A percentile compares a stretch with the other conserved stretches of the same genome.
phyloP scores from a whole-genome alignment of 2,329 filamentous ascomycete species.

The Coniochaeta sp. region DNA sequence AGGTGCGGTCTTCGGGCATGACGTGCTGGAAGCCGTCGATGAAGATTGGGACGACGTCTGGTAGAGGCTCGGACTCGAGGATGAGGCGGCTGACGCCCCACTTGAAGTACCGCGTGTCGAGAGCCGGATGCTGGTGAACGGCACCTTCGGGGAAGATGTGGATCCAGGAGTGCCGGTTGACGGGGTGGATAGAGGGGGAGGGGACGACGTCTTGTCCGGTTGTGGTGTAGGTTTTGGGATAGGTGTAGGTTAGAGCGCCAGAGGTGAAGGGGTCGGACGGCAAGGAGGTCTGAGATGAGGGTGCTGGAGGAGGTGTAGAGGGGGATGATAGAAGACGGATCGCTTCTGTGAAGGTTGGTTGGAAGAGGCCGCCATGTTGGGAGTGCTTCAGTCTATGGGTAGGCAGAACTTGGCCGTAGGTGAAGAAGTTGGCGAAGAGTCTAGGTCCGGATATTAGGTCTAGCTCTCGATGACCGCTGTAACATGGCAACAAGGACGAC shows the following conservation, averaged over 20 bases:
- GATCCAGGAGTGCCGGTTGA: slow-evolving; percentile 72
- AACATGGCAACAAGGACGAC: slow-evolving; percentile 13
- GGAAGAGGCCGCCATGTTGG: slow-evolving; percentile 74
- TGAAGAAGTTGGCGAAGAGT: slow-evolving; percentile 71
- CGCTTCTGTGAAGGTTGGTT: slow-evolving; percentile 80
- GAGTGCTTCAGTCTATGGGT: slow-evolving; percentile 79
- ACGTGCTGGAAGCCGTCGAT: slow-evolving; percentile 82
- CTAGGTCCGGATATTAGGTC: slow-evolving; percentile 30
- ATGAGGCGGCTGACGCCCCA: slow-evolving; percentile 92
- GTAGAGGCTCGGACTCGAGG: slow-evolving; percentile 78
- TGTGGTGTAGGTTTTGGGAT: slow-evolving; percentile 37
- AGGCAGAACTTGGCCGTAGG: slow-evolving; percentile 80
- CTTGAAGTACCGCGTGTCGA: slow-evolving; percentile 91
- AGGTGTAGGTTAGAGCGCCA: slow-evolving; percentile 34
- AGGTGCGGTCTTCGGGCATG: slow-evolving; percentile 77
- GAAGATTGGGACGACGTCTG: slow-evolving; percentile 89
- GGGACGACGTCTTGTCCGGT: slow-evolving; percentile 58
- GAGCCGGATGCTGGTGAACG: slow-evolving; percentile 77
- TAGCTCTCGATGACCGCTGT: not conserved
- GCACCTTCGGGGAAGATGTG: slow-evolving; percentile 95
- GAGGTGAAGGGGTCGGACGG: slow-evolving; percentile 40
- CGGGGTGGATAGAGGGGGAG: slow-evolving; percentile 63
- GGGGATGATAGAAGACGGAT: slow-evolving; percentile 70
- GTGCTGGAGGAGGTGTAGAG: slow-evolving; percentile 30
- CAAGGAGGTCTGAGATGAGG: slow-evolving; percentile 2